Conservation (phyloP, 345 rosid species). For the Brassica carinata region DNA sequence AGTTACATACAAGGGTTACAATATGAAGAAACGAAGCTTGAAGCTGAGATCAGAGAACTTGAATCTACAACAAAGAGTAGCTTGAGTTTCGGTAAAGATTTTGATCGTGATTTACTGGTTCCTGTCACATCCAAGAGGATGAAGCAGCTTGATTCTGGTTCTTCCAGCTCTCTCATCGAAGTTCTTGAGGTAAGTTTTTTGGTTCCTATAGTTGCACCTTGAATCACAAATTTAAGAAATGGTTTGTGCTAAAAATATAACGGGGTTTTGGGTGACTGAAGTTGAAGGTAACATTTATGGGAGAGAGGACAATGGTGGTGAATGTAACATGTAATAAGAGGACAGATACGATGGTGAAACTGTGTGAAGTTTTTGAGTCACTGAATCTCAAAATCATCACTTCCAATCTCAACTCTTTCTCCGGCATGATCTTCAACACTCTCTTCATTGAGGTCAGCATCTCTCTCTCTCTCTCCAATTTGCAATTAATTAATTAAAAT, state of each 20-base stretch:
- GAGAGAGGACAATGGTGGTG: conserved; percentile 70
- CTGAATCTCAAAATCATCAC: conserved; percentile 76
- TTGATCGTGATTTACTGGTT: conserved; percentile 60
- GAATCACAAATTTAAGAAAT: not conserved
- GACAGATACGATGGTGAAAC: conserved; percentile 83
- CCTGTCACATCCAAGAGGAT: conserved; percentile 73
- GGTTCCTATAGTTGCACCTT: not conserved
- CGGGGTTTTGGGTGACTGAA: conserved; percentile 36
- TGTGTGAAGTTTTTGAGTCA: conserved; percentile 82
- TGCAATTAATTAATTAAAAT: not conserved
- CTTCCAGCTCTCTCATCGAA: conserved; percentile 58
- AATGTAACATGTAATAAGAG: conserved; percentile 80
- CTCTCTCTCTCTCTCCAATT: not conserved
- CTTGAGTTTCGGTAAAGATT: conserved; percentile 44
- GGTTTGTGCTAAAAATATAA: not conserved
- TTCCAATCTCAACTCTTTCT: conserved; percentile 69
- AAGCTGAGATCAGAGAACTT: conserved; percentile 69
- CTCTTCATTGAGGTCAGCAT: conserved; percentile 73
- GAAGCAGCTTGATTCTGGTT: conserved; percentile 50
- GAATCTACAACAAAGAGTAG: conserved; percentile 57
- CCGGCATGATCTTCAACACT: conserved; percentile 76
- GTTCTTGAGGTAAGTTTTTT: conserved; percentile 49
- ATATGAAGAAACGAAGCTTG: conserved; percentile 69
- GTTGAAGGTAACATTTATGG: conserved; percentile 75
- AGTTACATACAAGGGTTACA: conserved; percentile 85